Percentiles rank a stretch among this genome's conserved stretches.
phyloP scores from a whole-genome alignment of 306 rosid species.

The Trifolium fragiferum region DNA sequence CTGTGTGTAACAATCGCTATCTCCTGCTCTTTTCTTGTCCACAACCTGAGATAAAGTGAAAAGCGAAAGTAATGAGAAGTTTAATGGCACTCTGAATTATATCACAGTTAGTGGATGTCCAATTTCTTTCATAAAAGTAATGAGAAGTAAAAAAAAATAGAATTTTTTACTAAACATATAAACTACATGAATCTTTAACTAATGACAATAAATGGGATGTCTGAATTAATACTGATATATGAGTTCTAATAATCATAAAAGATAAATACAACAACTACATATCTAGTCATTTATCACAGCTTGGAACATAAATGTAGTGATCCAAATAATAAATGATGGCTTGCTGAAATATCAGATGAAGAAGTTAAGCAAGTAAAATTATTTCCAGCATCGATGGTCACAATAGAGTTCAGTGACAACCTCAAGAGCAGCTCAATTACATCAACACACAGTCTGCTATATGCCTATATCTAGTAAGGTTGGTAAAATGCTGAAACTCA shows the following conservation, averaged over 20 bases:
- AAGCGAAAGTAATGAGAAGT: not conserved
- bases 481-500: conserved; percentile 2
- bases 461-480: not conserved
- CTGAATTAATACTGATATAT: not conserved
- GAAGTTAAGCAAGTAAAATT: conserved; percentile 7
- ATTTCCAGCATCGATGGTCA: conserved; percentile 37
- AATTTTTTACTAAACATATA: not conserved
- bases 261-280: conserved; percentile 11
- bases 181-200: conserved; percentile 17
- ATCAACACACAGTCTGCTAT: conserved; percentile 5
- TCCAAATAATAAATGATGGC: conserved; percentile 17
- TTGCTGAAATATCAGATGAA: conserved; percentile 18
- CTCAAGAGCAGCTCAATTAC: conserved; percentile 21
- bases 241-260: conserved; percentile 15
- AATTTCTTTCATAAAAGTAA: not conserved
- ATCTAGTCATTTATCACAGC: conserved; percentile 10
- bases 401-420: conserved; percentile 11
- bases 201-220: not conserved
- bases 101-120: too few species aligned
- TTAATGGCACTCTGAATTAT: too few species aligned
- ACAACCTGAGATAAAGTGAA: conserved; percentile 61
- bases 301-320: not conserved
- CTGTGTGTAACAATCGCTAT: conserved; percentile 89
- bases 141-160: conserved; percentile 2
- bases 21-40: conserved; percentile 84